Conservation (phyloP, 495 filamentous ascomycete species). For the Neohortaea acidophila region DNA sequence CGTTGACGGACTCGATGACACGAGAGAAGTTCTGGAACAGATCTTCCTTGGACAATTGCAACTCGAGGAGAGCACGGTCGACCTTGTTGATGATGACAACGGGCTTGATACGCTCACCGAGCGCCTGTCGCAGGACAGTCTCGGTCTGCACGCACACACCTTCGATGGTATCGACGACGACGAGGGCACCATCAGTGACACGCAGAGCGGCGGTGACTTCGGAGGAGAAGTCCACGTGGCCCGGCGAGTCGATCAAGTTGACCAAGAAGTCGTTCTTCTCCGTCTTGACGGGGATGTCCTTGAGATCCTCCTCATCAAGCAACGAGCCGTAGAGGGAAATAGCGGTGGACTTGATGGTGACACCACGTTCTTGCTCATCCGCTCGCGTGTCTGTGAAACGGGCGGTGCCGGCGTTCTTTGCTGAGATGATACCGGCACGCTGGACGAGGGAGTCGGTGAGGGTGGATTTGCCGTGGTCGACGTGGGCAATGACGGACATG, state of each 20-base stretch:
- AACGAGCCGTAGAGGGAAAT: slow-evolving; percentile 94
- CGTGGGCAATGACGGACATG: slow-evolving; percentile 99
- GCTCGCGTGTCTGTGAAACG: slow-evolving; percentile 93
- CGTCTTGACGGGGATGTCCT: slow-evolving; percentile 83
- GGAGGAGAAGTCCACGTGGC: slow-evolving; percentile 99
- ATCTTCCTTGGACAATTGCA: slow-evolving; percentile 96
- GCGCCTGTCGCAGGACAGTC: slow-evolving; percentile 97
- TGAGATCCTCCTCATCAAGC: slow-evolving; percentile 68
- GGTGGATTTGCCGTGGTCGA: slow-evolving; percentile 99
- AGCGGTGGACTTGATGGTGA: slow-evolving; percentile 99
- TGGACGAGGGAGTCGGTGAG: slow-evolving; percentile 97
- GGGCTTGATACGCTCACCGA: slow-evolving; percentile 99
- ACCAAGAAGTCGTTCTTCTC: slow-evolving; percentile 94
- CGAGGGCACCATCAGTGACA: slow-evolving; percentile 98
- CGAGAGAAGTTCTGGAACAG: slow-evolving; percentile 98
- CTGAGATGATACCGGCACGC: slow-evolving; percentile 98
- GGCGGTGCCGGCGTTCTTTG: slow-evolving; percentile 88
- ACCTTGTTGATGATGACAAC: slow-evolving; percentile 99
- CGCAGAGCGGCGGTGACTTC: slow-evolving; percentile 98
- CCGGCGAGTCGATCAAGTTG: slow-evolving; percentile 99
- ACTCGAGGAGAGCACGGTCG: slow-evolving; percentile 94
- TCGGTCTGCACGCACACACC: slow-evolving; percentile 99
- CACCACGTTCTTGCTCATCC: slow-evolving; percentile 98
- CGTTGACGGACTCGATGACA: slow-evolving; percentile 99
- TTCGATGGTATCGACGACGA: slow-evolving; percentile 98